These are phyloP conservation scores for Pittosporum tobira DNA, from an alignment of 129 eudicot species.

Conservation along the genomic window DNA sequence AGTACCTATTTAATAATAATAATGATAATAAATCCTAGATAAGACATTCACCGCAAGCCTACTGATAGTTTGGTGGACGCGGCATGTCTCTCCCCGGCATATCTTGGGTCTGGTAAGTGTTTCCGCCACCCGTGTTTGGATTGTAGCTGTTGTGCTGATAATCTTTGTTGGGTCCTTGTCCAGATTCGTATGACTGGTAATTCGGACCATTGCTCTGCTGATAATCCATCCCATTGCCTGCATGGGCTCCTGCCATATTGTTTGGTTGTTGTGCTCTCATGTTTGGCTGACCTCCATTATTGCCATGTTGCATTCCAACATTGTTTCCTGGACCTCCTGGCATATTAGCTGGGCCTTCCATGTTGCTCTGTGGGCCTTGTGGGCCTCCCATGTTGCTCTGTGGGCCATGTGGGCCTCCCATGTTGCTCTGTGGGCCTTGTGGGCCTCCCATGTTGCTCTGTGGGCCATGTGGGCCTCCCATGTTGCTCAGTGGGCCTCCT, in stretches of 20 bases:
- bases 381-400: slow-evolving; percentile 16
- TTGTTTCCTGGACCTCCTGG: slow-evolving; percentile 24
- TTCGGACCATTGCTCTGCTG: slow-evolving; percentile 13
- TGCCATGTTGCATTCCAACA: slow-evolving; percentile 5
- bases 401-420: slow-evolving; percentile 17
- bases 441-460: slow-evolving; percentile 5
- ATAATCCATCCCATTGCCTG: slow-evolving; percentile 9
- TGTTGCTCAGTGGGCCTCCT: slow-evolving; percentile 15
- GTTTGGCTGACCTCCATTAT: slow-evolving; percentile 13
- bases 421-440: slow-evolving; percentile 18
- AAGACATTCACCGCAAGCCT: slow-evolving; percentile 15
- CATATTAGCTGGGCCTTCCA: slow-evolving; percentile 17
- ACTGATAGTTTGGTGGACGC: slow-evolving; percentile 27
- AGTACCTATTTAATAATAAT: no score
- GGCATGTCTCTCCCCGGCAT: slow-evolving; percentile 71
- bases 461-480: slow-evolving; percentile 26
- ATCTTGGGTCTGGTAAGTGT: slow-evolving; percentile 42
- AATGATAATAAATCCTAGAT: neutral
- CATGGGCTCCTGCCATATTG: slow-evolving; percentile 21
- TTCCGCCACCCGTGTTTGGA: slow-evolving; percentile 39
- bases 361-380: neutral
- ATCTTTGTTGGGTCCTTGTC: slow-evolving; percentile 32
- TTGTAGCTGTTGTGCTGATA: slow-evolving; percentile 28
- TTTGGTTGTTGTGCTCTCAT: slow-evolving; percentile 19
- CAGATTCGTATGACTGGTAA: slow-evolving; percentile 41